Evolutionary conservation across 2,329 filamentous ascomycete genomes (phyloP).

Genomic region (Akanthomyces muscarius): DNA sequence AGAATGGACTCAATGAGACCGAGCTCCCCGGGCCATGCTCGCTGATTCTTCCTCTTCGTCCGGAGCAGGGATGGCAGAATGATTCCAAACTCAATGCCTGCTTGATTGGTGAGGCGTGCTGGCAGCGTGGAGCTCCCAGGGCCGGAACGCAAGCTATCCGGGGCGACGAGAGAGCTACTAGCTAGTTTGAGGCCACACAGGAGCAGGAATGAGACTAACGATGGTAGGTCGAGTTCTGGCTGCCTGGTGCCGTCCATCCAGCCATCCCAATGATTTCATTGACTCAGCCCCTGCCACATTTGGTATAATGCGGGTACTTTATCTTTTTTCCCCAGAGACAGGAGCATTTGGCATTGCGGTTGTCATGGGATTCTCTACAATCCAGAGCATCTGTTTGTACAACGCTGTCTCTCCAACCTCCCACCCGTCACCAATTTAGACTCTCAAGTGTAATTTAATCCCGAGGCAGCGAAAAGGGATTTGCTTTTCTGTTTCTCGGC

Average conservation of each 20-base stretch:
- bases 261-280: background rate
- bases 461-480: no score
- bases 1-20: background rate
- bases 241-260: no score
- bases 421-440: no score
- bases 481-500: no score
- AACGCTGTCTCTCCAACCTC: no score
- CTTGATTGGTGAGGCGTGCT: background rate
- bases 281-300: background rate
- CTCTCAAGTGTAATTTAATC: no score
- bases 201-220: background rate
- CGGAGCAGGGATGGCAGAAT: background rate
- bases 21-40: background rate
- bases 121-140: background rate
- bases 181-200: background rate
- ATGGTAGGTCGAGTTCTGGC: no score
- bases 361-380: background rate
- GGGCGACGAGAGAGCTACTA: background rate
- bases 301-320: background rate
- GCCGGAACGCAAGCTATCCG: slow-evolving; percentile 10
- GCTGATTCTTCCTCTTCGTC: background rate
- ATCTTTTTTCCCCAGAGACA: background rate
- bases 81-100: slow-evolving; percentile 12
- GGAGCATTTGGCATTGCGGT: background rate
- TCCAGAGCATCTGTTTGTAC: no score